These are phyloP conservation scores for Aspergillus heteromorphus DNA, from an alignment of 495 filamentous ascomycete species.

Conservation along the genomic window DNA sequence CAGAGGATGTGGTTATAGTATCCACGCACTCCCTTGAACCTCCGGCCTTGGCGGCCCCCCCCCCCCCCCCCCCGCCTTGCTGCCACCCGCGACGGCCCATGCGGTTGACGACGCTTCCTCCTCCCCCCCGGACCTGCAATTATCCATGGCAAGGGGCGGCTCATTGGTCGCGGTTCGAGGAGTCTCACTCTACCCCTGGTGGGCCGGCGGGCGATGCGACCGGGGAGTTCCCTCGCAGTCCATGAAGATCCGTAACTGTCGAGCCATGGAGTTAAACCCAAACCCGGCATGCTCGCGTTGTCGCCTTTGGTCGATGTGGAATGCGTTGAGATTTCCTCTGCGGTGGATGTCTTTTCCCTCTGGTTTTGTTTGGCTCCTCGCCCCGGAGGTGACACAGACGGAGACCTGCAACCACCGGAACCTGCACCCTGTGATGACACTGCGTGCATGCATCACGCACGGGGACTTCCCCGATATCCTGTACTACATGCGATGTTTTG, in stretches of 20 bases:
- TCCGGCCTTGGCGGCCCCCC: no score
- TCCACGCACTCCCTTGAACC: no score
- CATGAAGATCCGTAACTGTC: neutral
- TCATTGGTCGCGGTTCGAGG: no score
- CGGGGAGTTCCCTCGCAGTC: neutral
- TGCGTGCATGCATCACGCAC: slow-evolving; percentile 1
- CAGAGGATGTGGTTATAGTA: no score
- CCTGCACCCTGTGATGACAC: neutral
- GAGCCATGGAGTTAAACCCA: neutral
- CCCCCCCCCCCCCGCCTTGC: no score
- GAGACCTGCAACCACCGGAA: neutral
- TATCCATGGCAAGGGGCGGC: no score
- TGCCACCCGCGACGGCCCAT: no score
- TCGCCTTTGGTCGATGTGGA: neutral
- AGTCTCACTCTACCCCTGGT: no score
- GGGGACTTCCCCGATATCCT: neutral
- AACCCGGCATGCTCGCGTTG: neutral
- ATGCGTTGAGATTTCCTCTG: neutral
- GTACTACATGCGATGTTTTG: neutral
- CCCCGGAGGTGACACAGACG: neutral
- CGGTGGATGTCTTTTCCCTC: neutral
- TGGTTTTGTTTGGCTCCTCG: neutral
- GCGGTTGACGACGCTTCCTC: no score
- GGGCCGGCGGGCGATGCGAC: neutral
- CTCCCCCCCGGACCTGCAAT: no score